These are phyloP conservation scores for Debaryomyces prosopidis DNA, from an alignment of 805 yeast genomes.

Conservation along the genomic window DNA sequence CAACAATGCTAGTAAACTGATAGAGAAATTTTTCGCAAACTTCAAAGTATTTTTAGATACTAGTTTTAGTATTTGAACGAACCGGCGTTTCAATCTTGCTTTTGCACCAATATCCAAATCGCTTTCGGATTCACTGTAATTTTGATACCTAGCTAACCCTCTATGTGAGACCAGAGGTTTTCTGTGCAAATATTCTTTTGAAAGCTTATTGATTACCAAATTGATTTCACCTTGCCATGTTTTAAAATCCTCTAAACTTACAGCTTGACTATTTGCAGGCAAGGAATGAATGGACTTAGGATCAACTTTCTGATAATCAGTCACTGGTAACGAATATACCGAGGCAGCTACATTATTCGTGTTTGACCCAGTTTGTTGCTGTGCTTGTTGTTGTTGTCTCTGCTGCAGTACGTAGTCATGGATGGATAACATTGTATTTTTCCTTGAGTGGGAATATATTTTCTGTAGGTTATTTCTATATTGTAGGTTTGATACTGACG, in stretches of 20 bases:
- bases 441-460: constrained; percentile 45
- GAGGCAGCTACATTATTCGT: constrained; percentile 15
- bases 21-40: constrained; percentile 33
- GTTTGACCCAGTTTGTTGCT: constrained; percentile 7
- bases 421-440: constrained; percentile 34
- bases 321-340: constrained; percentile 17
- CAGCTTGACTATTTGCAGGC: constrained; percentile 10
- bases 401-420: constrained; percentile 39
- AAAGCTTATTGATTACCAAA: constrained; percentile 43
- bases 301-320: constrained; percentile 5
- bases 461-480: constrained; percentile 38
- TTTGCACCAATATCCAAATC: constrained; percentile 18
- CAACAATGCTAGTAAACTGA: constrained; percentile 36
- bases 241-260: constrained; percentile 39
- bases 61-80: constrained; percentile 22
- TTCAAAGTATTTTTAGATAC: constrained; percentile 29
- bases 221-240: constrained; percentile 58
- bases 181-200: constrained; percentile 34
- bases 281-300: constrained; percentile 11
- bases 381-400: constrained; percentile 19
- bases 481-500: constrained; percentile 25
- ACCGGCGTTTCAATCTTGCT: constrained; percentile 20
- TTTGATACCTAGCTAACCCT: constrained; percentile 1
- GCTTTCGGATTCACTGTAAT: constrained; percentile 13
- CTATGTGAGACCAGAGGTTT: constrained; percentile 1